These are phyloP conservation scores for Tuber aestivum DNA, from an alignment of 495 filamentous ascomycete species.

Conservation along the genomic window DNA sequence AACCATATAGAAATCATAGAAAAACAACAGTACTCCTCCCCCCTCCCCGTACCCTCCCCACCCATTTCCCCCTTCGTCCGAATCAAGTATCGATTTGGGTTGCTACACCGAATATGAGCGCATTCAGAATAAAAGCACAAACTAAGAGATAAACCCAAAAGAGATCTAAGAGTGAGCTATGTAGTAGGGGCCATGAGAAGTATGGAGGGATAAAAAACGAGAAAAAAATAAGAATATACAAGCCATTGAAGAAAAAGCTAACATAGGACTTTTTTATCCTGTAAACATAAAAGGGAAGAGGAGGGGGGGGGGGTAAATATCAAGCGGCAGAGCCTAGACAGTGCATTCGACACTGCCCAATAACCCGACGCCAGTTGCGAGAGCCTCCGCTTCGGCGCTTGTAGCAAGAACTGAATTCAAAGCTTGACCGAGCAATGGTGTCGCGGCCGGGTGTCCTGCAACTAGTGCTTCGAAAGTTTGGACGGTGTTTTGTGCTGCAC, in stretches of 20 bases:
- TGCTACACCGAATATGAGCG: background rate
- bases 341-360: background rate
- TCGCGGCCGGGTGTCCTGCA: background rate
- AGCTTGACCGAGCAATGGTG: background rate
- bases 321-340: background rate
- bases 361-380: background rate
- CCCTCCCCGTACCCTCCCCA: background rate
- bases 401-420: conserved; percentile 3
- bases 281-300: background rate
- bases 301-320: background rate
- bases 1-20: background rate
- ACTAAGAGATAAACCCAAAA: background rate
- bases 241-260: background rate
- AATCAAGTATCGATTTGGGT: background rate
- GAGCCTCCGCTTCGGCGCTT: background rate
- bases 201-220: background rate
- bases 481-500: background rate
- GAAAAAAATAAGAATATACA: background rate
- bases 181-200: background rate
- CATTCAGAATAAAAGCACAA: background rate
- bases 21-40: background rate
- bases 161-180: conserved; percentile 2
- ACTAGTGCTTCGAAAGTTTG: background rate
- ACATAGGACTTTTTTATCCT: background rate
- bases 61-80: background rate